Base-by-base conservation (phyloP, 2,329 filamentous ascomycete genomes). In the Alternaria conjuncta region DNA sequence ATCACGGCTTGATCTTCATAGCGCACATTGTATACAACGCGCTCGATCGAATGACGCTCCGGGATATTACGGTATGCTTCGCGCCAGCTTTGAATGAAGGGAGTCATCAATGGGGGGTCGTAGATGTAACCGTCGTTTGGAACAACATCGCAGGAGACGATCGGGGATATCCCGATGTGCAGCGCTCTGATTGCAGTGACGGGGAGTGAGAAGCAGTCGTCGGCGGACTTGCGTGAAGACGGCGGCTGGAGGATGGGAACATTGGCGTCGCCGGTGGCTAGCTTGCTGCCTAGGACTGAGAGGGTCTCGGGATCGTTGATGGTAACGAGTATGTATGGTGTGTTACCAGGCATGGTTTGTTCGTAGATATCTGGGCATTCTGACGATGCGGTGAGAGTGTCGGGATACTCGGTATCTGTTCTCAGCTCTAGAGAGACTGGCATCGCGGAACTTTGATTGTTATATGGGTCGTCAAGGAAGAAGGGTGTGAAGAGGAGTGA, bases 311-410 rank as follows among this genome's bases (percentile, higher is more conserved):
- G 36, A 18, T 41, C n/a, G 36, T 41, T 41, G 9, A 41, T 41
- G 5, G 36, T 41, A 0, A 41, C 0, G n/a, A 18, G 9, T 0
- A 41, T 0, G 6, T 18, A 3, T 5, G n/a, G 36, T 0, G 36
- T 0, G 8, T 18, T 41, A 4, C 36, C 9, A 18, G 36, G 1
- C 2, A 3, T 3, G n/a, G 2, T 41, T 41, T 41, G n/a, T 41
- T 1, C 1, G 36, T 41, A 3, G 36, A 18, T 3, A 41, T 41
- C 15, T 18, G n/a, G 36, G 6, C n/a, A 11, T 41, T 41, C 4
- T 41, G n/a, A 41, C 36, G n/a, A 41, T 41, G 9, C 1, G 1
- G n/a, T 41, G 8, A 41, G 36, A 6, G 36, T 10, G 36, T 41
- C 9, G n/a, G 36, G 36, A 2, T 41, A 9, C 36, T 6, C n/a